phyloP scores from a whole-genome alignment of 2,329 filamentous ascomycete genomes.

The Cladosporium sp. region DNA sequence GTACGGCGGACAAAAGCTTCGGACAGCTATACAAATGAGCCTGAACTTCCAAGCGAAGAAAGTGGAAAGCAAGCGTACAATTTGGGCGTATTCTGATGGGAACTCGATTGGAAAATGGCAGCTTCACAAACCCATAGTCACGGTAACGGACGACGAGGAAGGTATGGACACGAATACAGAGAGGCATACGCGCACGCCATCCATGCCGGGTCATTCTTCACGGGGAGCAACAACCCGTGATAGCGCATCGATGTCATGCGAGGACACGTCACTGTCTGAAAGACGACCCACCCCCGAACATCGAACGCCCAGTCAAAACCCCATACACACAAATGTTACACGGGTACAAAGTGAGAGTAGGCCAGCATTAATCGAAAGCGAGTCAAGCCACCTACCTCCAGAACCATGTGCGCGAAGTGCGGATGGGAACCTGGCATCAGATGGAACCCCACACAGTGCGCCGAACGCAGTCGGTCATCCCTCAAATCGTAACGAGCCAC shows the following conservation, averaged over 20 bases:
- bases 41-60: background rate
- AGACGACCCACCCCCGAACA: background rate
- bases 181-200: background rate
- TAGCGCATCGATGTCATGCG: background rate
- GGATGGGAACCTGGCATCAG: background rate
- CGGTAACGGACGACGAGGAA: background rate
- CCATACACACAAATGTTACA: background rate
- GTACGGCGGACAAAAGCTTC: background rate
- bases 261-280: background rate
- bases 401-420: background rate
- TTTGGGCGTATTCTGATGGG: background rate
- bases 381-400: background rate
- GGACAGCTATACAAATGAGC: background rate
- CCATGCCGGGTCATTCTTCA: background rate
- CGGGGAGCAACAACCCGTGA: background rate
- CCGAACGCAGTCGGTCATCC: background rate
- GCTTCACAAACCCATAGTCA: background rate
- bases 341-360: background rate
- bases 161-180: background rate
- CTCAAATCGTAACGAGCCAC: background rate
- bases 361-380: background rate
- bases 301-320: background rate
- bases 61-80: background rate
- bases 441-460: background rate
- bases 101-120: background rate